phyloP scores from a whole-genome alignment of 176 grass and related monocot species.

The Oryza officinalis region DNA sequence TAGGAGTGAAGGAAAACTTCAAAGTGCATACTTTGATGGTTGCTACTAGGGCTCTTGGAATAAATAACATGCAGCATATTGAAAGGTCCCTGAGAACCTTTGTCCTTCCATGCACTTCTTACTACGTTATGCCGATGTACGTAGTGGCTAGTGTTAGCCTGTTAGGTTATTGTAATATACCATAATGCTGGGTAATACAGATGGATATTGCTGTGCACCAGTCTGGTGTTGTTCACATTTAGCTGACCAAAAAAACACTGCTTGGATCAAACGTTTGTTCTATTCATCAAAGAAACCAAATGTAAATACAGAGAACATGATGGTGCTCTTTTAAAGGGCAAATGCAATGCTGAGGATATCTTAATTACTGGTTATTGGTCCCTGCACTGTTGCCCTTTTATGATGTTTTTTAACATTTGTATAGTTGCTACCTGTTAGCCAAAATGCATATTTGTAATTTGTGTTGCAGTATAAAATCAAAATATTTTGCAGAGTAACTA shows the following conservation, averaged over 20 bases:
- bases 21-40: not conserved
- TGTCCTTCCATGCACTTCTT: not conserved
- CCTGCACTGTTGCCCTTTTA: not conserved
- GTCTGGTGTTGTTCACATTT: not conserved
- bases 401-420: not conserved
- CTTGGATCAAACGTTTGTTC: not conserved
- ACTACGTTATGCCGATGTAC: not conserved
- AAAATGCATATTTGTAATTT: constrained; percentile 30
- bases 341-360: not conserved
- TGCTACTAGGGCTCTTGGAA: not conserved
- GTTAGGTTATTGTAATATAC: not conserved
- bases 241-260: not conserved
- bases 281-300: not conserved
- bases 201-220: not conserved
- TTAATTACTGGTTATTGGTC: constrained; percentile 2
- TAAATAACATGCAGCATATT: not conserved
- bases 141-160: not conserved
- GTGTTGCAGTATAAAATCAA: constrained; percentile 26
- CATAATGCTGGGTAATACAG: constrained; percentile 15
- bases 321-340: not conserved
- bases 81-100: not conserved
- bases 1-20: not conserved
- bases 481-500: constrained; percentile 24
- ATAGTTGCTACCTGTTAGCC: not conserved
- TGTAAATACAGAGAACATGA: constrained; percentile 14